These are phyloP conservation scores for Cytospora paraplurivora DNA, from an alignment of 2,329 filamentous ascomycete species.

Conservation along the genomic window DNA sequence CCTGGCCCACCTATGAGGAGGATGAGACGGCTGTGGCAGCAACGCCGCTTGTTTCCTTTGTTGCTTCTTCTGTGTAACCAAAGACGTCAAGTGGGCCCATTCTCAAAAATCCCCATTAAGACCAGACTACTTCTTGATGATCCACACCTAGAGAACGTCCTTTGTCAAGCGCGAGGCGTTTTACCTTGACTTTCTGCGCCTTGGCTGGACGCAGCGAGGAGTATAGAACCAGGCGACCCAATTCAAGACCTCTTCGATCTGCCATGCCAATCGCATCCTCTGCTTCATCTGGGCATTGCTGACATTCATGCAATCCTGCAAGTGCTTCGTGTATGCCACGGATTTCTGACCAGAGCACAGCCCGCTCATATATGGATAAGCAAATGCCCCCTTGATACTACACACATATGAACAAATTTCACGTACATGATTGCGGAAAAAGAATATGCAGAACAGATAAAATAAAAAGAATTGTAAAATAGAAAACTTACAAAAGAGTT, in stretches of 20 bases:
- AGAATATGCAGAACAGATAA: too few species aligned
- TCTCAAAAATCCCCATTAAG: neutral
- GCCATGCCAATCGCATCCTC: neutral
- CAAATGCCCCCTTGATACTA: neutral
- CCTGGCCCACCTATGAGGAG: slow-evolving; percentile 3
- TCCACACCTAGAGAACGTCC: neutral
- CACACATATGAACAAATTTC: neutral
- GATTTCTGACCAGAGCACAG: neutral
- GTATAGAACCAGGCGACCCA: neutral
- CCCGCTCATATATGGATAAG: neutral
- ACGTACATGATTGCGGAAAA: too few species aligned
- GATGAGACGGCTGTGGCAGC: slow-evolving; percentile 4
- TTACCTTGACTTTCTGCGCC: neutral
- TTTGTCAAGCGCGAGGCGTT: neutral
- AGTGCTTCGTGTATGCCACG: neutral
- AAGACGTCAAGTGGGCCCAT: neutral
- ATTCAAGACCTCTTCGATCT: neutral
- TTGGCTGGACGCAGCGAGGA: neutral
- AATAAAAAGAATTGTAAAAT: too few species aligned
- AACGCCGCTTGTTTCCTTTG: neutral
- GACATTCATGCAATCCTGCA: neutral
- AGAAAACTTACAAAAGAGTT: too few species aligned
- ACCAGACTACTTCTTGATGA: neutral
- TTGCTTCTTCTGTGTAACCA: neutral
- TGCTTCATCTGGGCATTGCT: neutral